Conservation (phyloP, 1,284 basidiomycete species). For the Ustilago tritici region DNA sequence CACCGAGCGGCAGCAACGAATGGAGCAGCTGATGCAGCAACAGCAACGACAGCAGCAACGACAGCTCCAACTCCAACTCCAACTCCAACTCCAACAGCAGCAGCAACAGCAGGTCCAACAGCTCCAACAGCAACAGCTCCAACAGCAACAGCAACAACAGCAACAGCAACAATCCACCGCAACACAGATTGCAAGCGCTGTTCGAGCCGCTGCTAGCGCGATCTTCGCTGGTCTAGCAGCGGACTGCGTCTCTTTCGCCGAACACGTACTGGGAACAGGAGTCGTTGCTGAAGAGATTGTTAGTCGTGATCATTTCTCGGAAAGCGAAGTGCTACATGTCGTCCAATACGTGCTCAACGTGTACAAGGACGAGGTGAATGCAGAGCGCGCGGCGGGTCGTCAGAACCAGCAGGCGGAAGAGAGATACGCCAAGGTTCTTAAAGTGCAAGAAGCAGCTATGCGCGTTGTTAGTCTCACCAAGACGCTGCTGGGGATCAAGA, state of each 20-base stretch:
- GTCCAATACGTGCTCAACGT: slow-evolving; percentile 15
- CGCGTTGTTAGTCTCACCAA: slow-evolving; percentile 18
- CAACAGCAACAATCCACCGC: not conserved
- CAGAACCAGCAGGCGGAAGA: not conserved
- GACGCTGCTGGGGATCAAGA: slow-evolving; percentile 15
- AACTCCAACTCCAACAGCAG: not conserved
- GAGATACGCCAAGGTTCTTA: slow-evolving; percentile 15
- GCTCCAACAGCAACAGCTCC: not conserved
- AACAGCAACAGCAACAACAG: slow-evolving; percentile 6
- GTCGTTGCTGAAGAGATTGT: slow-evolving; percentile 9
- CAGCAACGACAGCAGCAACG: slow-evolving; percentile 4
- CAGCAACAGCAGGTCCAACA: not conserved
- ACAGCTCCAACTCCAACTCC: not conserved
- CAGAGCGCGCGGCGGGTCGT: slow-evolving; percentile 2
- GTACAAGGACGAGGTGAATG: slow-evolving; percentile 19
- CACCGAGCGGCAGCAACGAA: not conserved
- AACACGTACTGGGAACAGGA: slow-evolving; percentile 25
- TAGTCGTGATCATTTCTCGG: slow-evolving; percentile 13
- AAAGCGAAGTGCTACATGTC: slow-evolving; percentile 29
- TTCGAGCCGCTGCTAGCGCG: slow-evolving; percentile 13
- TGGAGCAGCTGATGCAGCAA: not conserved
- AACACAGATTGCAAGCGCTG: slow-evolving; percentile 7
- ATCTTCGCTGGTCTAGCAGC: slow-evolving; percentile 20
- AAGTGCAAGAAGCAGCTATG: slow-evolving; percentile 4
- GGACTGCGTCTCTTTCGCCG: slow-evolving; percentile 43